phyloP scores from a whole-genome alignment of 2,329 filamentous ascomycete genomes.

The Botrytis cinerea region DNA sequence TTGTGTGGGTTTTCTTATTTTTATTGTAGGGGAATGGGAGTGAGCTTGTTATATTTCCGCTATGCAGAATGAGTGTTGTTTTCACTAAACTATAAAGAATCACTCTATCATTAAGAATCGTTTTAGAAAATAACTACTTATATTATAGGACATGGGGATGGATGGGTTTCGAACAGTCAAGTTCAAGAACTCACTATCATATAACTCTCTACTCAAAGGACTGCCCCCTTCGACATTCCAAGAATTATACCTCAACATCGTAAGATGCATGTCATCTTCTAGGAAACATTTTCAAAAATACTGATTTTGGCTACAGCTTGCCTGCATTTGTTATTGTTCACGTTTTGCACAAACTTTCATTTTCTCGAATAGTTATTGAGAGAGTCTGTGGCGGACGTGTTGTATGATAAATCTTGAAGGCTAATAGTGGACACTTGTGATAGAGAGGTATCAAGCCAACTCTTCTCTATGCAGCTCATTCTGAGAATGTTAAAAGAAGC shows the following conservation, averaged over 20 bases:
- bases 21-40: not conserved
- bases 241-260: not conserved
- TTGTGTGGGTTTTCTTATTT: not conserved
- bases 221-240: not conserved
- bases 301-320: not conserved
- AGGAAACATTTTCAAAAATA: not conserved
- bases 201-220: not conserved
- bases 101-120: not conserved
- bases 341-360: not conserved
- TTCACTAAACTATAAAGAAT: fast-evolving
- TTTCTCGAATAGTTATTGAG: not conserved
- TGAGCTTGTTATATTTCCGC: no score
- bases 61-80: fast-evolving
- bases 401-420: not conserved
- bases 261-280: not conserved
- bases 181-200: not conserved
- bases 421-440: not conserved
- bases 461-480: not conserved
- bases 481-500: not conserved
- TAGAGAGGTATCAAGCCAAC: not conserved
- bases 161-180: not conserved
- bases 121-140: not conserved
- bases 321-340: not conserved
- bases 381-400: not conserved
- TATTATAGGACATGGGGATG: not conserved